These are phyloP conservation scores for Aspergillus sp. DNA, from an alignment of 2,329 filamentous ascomycete species.

Conservation along the genomic window DNA sequence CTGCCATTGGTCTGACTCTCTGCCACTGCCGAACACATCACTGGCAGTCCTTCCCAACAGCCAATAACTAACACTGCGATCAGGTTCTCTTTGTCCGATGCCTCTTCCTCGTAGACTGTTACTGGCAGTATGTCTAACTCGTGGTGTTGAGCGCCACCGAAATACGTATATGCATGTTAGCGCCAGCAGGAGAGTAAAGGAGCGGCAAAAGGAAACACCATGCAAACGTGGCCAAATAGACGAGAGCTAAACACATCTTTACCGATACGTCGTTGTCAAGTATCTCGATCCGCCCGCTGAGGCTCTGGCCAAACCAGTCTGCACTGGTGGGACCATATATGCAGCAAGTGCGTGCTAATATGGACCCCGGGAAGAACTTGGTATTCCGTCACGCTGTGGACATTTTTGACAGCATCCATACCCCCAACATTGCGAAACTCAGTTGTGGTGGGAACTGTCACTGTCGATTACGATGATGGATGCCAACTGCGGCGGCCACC, in stretches of 20 bases:
- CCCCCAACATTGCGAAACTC: neutral
- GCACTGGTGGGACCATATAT: conserved; percentile 10
- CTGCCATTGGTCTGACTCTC: neutral
- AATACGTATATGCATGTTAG: neutral
- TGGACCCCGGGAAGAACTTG: neutral
- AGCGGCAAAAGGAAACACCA: neutral
- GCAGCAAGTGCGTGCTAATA: conserved; percentile 19
- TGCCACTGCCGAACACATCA: conserved; percentile 2
- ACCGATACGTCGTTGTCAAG: neutral
- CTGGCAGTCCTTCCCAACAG: neutral
- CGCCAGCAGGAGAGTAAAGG: neutral
- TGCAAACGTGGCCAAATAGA: neutral
- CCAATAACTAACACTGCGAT: neutral
- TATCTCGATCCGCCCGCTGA: neutral
- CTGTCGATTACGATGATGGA: conserved; percentile 21
- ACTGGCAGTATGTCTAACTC: neutral
- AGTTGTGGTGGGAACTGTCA: neutral
- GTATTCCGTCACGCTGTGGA: conserved; percentile 3
- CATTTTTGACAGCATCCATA: neutral
- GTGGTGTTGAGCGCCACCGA: neutral
- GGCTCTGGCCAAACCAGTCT: conserved; percentile 8
- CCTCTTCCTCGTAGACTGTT: neutral
- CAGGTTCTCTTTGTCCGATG: neutral
- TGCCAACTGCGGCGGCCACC: conserved; percentile 28
- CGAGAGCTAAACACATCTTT: neutral